phyloP scores from a whole-genome alignment of 2,329 filamentous ascomycete species.

The Volutella citrinella region DNA sequence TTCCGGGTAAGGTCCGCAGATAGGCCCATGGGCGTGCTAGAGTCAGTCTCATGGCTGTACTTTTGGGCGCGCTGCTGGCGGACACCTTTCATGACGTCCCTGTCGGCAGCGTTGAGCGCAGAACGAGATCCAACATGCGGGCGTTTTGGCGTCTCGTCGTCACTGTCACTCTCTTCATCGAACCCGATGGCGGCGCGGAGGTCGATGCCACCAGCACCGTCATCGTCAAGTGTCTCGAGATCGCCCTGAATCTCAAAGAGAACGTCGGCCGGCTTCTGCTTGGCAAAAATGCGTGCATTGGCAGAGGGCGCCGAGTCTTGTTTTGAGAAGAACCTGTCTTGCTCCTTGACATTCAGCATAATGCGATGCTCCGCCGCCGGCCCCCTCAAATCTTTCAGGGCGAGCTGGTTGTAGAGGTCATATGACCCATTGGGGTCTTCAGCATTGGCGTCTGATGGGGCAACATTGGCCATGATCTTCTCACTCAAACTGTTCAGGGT shows the following conservation, averaged over 20 bases:
- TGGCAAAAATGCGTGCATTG: slow-evolving; percentile 55
- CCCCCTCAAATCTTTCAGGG: slow-evolving; percentile 75
- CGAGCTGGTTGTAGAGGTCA: slow-evolving; percentile 72
- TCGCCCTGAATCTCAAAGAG: slow-evolving; percentile 63
- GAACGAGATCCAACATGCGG: slow-evolving; percentile 67
- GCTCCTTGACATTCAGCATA: slow-evolving; percentile 82
- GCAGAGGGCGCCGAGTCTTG: slow-evolving; percentile 46
- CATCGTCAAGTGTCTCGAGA: slow-evolving; percentile 49
- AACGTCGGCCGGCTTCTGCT: slow-evolving; percentile 68
- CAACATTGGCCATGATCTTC: slow-evolving; percentile 87
- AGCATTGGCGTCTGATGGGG: slow-evolving; percentile 68
- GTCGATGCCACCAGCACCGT: slow-evolving; percentile 51
- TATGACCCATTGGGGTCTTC: slow-evolving; percentile 59
- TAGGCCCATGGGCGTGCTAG: slow-evolving; percentile 50
- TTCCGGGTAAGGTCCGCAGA: slow-evolving; percentile 56
- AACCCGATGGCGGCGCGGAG: slow-evolving; percentile 66
- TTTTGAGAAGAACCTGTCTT: slow-evolving; percentile 75
- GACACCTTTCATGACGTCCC: slow-evolving; percentile 64
- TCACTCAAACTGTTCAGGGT: slow-evolving; percentile 88
- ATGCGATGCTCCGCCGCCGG: slow-evolving; percentile 74
- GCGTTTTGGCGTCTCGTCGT: slow-evolving; percentile 54
- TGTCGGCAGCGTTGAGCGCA: slow-evolving; percentile 62
- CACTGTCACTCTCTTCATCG: slow-evolving; percentile 66
- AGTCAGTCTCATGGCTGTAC: slow-evolving; percentile 47
- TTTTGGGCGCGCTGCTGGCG: slow-evolving; percentile 58